Percentiles rank a stretch among this genome's conserved stretches.
These are phyloP conservation scores for Daldinia grandis DNA, from an alignment of 495 filamentous ascomycete species.

Conservation along the genomic window DNA sequence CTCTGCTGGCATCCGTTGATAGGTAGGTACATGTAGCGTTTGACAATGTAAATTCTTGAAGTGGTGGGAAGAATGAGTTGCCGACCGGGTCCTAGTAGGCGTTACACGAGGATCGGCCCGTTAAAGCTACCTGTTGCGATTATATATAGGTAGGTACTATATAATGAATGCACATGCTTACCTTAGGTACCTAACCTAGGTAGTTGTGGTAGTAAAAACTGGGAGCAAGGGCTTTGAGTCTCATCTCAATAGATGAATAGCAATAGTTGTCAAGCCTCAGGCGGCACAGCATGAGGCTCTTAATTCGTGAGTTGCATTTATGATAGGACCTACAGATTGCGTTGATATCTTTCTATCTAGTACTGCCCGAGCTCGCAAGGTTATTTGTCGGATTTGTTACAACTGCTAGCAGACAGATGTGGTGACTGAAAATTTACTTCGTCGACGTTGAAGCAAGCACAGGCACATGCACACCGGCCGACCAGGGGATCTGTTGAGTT, in stretches of 20 bases:
- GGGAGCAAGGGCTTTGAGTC: not conserved
- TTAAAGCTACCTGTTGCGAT: conserved; percentile 18
- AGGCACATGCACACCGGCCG: not conserved
- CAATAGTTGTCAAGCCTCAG: not conserved
- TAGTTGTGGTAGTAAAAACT: not conserved
- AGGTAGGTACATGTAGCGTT: conserved; percentile 23
- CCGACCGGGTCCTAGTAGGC: not conserved
- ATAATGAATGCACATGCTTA: not conserved
- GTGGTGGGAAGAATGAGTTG: not conserved
- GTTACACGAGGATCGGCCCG: conserved; percentile 41
- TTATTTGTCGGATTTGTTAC: not conserved
- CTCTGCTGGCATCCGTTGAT: conserved; percentile 37
- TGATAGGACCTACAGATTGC: conserved; percentile 8
- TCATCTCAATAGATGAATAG: not conserved
- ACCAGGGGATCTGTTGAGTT: not conserved
- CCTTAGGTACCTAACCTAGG: too few species aligned
- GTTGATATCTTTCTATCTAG: conserved; percentile 18
- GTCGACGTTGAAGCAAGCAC: not conserved
- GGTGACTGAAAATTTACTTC: not conserved
- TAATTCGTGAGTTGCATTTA: conserved; percentile 29
- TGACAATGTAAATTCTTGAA: conserved; percentile 19
- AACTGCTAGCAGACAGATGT: not conserved
- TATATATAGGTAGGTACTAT: not conserved
- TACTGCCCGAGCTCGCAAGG: conserved; percentile 15
- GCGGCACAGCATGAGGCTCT: conserved; percentile 26